phyloP scores from a whole-genome alignment of 805 yeast species.

The Ogataea saltuana region DNA sequence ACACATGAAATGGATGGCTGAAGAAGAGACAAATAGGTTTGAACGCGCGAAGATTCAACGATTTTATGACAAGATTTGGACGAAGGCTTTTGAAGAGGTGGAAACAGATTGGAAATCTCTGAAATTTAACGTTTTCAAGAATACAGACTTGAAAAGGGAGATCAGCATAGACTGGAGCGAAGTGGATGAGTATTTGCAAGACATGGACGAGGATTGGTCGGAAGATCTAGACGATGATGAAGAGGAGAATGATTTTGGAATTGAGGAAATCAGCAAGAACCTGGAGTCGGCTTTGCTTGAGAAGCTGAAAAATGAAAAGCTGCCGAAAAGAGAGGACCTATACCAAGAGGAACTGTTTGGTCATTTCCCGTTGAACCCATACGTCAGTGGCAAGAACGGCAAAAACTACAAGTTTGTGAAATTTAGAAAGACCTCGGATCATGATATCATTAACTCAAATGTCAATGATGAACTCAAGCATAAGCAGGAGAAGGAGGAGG shows the following conservation, averaged over 20 bases:
- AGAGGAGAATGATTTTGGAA: constrained; percentile 11
- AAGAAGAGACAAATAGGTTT: constrained; percentile 64
- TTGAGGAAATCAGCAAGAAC: constrained; percentile 19
- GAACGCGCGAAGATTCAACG: constrained; percentile 66
- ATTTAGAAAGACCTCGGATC: constrained; percentile 31
- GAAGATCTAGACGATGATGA: constrained; percentile 22
- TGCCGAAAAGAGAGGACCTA: constrained; percentile 12
- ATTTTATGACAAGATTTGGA: constrained; percentile 75
- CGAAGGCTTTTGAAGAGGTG: constrained; percentile 77
- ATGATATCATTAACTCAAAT: constrained; percentile 31
- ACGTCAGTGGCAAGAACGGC: constrained; percentile 31
- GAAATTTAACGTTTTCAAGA: constrained; percentile 69
- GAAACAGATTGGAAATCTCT: constrained; percentile 70
- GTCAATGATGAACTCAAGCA: constrained; percentile 25
- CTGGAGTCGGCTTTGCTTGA: constrained; percentile 18
- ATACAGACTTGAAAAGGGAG: constrained; percentile 60
- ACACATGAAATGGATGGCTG: constrained; percentile 85
- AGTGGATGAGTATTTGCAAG: constrained; percentile 46
- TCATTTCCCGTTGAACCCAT: constrained; percentile 35
- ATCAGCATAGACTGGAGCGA: constrained; percentile 72
- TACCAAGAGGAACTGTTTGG: constrained; percentile 31
- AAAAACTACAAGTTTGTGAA: constrained; percentile 36
- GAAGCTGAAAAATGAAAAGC: constrained; percentile 14
- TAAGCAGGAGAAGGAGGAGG: constrained; percentile 21
- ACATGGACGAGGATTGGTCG: constrained; percentile 25